A percentile compares a stretch with the other conserved stretches of the same genome.
Conservation (phyloP, 345 rosid species). For the Eutrema heterophyllum region DNA sequence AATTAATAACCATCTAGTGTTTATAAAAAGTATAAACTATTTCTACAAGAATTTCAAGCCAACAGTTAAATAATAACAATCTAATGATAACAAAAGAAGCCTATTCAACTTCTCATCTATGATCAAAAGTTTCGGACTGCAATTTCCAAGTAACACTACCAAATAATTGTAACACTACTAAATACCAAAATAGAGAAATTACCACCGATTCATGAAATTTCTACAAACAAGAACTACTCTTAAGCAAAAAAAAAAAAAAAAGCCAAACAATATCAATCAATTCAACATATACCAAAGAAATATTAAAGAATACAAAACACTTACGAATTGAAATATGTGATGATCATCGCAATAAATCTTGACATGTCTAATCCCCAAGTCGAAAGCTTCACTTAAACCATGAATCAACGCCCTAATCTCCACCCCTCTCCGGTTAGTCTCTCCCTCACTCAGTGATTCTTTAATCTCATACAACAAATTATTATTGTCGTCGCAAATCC, state of each 20-base stretch:
- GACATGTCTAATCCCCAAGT: not conserved
- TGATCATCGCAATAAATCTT: not conserved
- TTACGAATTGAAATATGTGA: not conserved
- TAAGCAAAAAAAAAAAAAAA: not conserved
- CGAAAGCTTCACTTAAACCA: not conserved
- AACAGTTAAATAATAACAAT: not conserved
- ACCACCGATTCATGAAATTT: not conserved
- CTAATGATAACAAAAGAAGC: not conserved
- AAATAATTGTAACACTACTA: not conserved
- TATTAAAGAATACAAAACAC: not conserved
- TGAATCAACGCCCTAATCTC: not conserved
- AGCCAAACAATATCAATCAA: not conserved
- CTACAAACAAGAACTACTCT: not conserved
- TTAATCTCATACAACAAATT: not conserved
- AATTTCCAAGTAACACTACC: not conserved
- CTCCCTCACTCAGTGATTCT: not conserved
- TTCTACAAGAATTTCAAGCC: not conserved
- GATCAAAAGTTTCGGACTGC: constrained; percentile 36
- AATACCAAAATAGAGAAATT: not conserved
- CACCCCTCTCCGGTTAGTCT: not conserved
- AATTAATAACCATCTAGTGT: too few species aligned
- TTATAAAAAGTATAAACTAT: too few species aligned
- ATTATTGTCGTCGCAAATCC: not conserved
- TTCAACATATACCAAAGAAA: not conserved
- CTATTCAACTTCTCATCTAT: constrained; percentile 47